A percentile compares a stretch with the other conserved stretches of the same genome.
phyloP scores from a whole-genome alignment of 148 eudicot species.

The Arctostaphylos glauca region DNA sequence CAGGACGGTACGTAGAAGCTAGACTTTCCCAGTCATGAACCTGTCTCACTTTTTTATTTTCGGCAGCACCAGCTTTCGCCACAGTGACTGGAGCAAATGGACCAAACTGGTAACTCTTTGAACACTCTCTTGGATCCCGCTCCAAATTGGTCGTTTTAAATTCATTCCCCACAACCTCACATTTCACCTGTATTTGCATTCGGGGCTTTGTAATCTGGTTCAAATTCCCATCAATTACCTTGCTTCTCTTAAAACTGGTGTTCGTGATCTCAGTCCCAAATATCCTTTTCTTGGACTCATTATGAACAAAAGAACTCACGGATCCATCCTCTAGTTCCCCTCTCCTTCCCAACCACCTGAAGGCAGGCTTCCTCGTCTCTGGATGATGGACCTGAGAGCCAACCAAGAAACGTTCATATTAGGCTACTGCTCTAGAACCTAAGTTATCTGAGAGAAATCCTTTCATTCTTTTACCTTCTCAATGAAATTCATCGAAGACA shows the following conservation, averaged over 20 bases:
- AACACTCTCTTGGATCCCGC: conserved; percentile 24
- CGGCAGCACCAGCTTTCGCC: conserved; percentile 34
- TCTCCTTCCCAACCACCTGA: conserved; percentile 77
- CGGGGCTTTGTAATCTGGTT: conserved; percentile 29
- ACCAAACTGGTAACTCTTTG: conserved; percentile 56
- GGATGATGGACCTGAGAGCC: conserved; percentile 69
- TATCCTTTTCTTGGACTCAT: conserved; percentile 61
- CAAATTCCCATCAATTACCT: conserved; percentile 27
- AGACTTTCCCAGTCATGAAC: conserved; percentile 62
- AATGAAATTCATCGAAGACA: conserved; percentile 89
- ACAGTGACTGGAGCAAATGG: conserved; percentile 79
- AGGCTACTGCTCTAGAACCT: neutral
- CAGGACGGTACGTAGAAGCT: conserved; percentile 62
- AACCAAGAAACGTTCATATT: conserved; percentile 16
- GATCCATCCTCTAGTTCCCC: conserved; percentile 33
- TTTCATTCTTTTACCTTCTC: conserved; percentile 59
- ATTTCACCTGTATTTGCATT: conserved; percentile 23
- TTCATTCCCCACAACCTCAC: conserved; percentile 35
- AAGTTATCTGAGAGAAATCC: neutral
- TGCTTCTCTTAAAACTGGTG: conserved; percentile 50
- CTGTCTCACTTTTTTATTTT: conserved; percentile 34
- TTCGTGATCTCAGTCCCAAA: conserved; percentile 86
- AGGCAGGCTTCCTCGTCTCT: conserved; percentile 85
- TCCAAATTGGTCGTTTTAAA: conserved; percentile 20
- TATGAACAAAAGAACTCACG: conserved; percentile 25